Base-by-base conservation (phyloP, 2,329 filamentous ascomycete species). In the Nectriaceae sp. region DNA sequence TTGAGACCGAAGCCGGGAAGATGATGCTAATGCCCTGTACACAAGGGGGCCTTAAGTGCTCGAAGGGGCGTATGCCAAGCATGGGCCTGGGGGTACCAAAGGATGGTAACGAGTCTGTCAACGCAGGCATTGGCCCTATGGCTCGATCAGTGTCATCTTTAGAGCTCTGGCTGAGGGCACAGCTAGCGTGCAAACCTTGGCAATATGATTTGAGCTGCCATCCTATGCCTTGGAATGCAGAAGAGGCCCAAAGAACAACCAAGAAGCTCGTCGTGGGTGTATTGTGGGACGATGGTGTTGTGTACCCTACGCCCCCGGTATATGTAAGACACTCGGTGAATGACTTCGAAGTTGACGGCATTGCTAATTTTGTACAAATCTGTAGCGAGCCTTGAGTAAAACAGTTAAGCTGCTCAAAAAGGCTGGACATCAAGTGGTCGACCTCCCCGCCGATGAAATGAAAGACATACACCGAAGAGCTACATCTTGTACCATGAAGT, bases 241-340 rank as follows among this genome's bases (percentile, higher is more conserved):
- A 5, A 16, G 21, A 22, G 21, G 42, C 42, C 16, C 4, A 29
- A 21, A 18, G 33, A 24, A n/a, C 33, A 11, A 38, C 18, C 8
- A n/a, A 11, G 19, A 24, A 21, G 21, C 42, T 38, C 4, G 19
- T 36, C n/a, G 26, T 45, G 21, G 42, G 42, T 1, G 42, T 45
- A 26, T 8, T 45, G 18, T 38, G 33, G 21, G 42, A 45, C 42
- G 42, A 45, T 38, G 42, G 42, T 37, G 42, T 45, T 37, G 18
- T 45, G 6, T 22, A 16, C 11, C 39, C 39, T 21, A 40, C 39
- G 13, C 39, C 39, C 18, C 39, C 39, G 8, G 39, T 40, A 21
- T 5, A 19, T 4, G 39, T 40, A 21, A 26, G 21, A n/a, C n/a
- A n/a, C n/a, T n/a, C n/a, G n/a, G n/a, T n/a, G n/a, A n/a, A n/a